Evolutionary conservation across 192 early-diverging fungal genomes (phyloP), one percentile per base, ranked within the genome.

Genomic region (Gryganskiella cystojenkinii): DNA sequence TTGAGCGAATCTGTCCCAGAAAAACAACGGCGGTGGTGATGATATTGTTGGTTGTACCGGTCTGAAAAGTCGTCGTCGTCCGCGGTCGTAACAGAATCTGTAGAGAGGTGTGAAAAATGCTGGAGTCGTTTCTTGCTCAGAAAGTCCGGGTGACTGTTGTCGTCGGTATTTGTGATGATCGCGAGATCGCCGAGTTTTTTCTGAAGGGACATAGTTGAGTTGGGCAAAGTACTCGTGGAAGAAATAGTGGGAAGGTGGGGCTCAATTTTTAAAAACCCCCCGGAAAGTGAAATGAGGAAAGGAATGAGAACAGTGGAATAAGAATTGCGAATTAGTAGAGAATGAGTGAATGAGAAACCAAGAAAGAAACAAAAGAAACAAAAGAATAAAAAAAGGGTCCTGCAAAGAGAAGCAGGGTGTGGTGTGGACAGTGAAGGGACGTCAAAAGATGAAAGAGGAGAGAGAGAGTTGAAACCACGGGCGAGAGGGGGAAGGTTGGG

Each of bases 21-120:
- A 34, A 47, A 22, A 45, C 52, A 61, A 4, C 45, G 59, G 47
- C 47, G 72, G 40, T 68, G 55, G 55, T 31, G 17, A 31, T 56
- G 65, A 8, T n/a, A n/a, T n/a, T n/a, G n/a, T n/a, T n/a, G n/a
- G n/a, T n/a, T n/a, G n/a, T n/a, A n/a, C n/a, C 35, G 31, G 60
- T 67, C 60, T 11, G 72, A 62, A 19, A 67, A 30, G 46, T 25
- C 27, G 58, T 67, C 71, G 44, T 75, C 71, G 46, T 75, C 64
- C 56, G 64, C 51, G 9, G 71, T 61, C 2, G 71, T 66, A 25
- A 20, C 55, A 25, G 55, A 56, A 20, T 56, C 55, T 56, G 52
- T 45, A 0, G 71, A 73, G 15, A 73, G 34, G n/a, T 65, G 63
- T 10, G 71, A 57, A 27, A 76, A 15, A 14, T 58, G 66, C 37